A percentile compares a stretch with the other conserved stretches of the same genome.
phyloP scores from a whole-genome alignment of 495 filamentous ascomycete genomes.

The Neurospora pannonica region DNA sequence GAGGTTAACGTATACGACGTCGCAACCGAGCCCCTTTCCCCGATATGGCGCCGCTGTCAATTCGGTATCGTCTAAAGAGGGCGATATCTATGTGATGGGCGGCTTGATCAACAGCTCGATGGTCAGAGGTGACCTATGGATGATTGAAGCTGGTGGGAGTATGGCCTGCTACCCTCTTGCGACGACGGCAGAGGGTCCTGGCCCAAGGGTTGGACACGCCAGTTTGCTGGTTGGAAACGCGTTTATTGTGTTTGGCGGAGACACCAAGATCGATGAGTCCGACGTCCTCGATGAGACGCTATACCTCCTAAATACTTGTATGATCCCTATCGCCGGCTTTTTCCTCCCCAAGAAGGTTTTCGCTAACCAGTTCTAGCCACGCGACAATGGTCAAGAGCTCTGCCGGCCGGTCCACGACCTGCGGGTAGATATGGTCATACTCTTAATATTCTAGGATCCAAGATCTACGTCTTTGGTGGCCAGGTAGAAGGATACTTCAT shows the following conservation, averaged over 20 bases:
- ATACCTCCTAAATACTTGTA: constrained; percentile 97
- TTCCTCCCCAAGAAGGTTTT: background rate
- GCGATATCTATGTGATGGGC: constrained; percentile 96
- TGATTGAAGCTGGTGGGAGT: constrained; percentile 84
- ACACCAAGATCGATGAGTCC: constrained; percentile 90
- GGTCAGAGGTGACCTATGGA: constrained; percentile 95
- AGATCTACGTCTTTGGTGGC: constrained; percentile 93
- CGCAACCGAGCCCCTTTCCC: constrained; percentile 82
- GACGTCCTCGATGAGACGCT: constrained; percentile 91
- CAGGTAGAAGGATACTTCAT: constrained; percentile 97
- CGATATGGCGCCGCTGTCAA: constrained; percentile 97
- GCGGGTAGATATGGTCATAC: constrained; percentile 94
- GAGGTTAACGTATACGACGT: constrained; percentile 72
- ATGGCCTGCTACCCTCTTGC: constrained; percentile 85
- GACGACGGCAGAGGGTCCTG: constrained; percentile 88
- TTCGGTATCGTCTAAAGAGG: constrained; percentile 84
- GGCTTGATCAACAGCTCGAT: constrained; percentile 88
- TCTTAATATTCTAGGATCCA: constrained; percentile 89
- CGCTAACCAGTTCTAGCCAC: constrained; percentile 54
- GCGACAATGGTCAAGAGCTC: constrained; percentile 91
- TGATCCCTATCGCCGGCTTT: constrained; percentile 16
- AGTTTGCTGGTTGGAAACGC: constrained; percentile 95
- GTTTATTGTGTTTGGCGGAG: constrained; percentile 97
- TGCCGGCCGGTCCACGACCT: constrained; percentile 73
- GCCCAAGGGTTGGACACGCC: constrained; percentile 89